phyloP scores from a whole-genome alignment of 106 monocot genomes.

The Acorus gramineus region DNA sequence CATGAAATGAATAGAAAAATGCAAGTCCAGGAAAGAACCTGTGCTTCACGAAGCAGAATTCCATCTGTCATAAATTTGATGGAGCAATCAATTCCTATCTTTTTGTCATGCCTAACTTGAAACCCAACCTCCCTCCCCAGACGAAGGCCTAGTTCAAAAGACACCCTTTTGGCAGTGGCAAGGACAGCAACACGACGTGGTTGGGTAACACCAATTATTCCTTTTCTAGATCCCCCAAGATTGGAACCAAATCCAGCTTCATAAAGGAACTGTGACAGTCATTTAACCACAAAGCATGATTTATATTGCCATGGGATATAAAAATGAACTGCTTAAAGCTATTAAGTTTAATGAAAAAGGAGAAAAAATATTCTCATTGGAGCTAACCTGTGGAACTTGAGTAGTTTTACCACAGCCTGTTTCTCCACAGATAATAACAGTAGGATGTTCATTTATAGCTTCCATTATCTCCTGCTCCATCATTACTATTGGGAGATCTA shows the following conservation, averaged over 20 bases:
- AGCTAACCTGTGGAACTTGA: constrained; percentile 89
- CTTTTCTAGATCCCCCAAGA: constrained; percentile 35
- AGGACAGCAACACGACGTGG: constrained; percentile 92
- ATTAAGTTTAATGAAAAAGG: neutral
- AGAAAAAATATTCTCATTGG: neutral
- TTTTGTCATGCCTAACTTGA: constrained; percentile 96
- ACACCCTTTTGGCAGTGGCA: constrained; percentile 85
- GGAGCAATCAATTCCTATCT: constrained; percentile 59
- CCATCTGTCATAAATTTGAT: constrained; percentile 99
- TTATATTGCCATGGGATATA: no score
- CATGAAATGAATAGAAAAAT: no score
- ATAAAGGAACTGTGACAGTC: constrained; percentile 70
- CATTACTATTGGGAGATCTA: constrained; percentile 81
- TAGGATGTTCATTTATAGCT: constrained; percentile 74
- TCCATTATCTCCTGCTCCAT: constrained; percentile 99
- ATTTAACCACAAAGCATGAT: neutral
- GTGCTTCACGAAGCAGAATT: constrained; percentile 90
- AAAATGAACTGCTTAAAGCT: no score
- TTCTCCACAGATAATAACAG: constrained; percentile 92
- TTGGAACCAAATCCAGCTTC: constrained; percentile 90
- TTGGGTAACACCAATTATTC: constrained; percentile 85
- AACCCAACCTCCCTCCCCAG: constrained; percentile 87
- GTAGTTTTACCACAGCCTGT: constrained; percentile 99
- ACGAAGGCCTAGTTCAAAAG: constrained; percentile 62
- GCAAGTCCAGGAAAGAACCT: constrained; percentile 32